phyloP scores from a whole-genome alignment of 768 basidiomycete species.

The Suillus placidus region DNA sequence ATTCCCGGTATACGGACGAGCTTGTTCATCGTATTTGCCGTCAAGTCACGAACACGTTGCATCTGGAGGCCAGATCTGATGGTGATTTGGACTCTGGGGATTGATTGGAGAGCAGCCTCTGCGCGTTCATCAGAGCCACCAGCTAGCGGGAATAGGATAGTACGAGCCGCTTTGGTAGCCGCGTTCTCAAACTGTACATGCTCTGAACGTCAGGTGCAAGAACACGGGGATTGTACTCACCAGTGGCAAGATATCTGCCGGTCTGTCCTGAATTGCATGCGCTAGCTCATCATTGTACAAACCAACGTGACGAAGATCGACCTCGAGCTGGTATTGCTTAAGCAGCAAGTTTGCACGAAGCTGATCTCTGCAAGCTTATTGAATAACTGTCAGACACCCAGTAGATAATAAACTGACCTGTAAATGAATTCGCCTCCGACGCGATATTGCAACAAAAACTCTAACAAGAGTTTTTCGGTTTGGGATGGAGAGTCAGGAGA shows the following conservation, averaged over 20 bases:
- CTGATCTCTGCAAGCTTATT: constrained; percentile 62
- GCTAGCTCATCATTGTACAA: constrained; percentile 95
- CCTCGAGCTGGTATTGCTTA: constrained; percentile 85
- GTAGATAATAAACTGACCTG: constrained; percentile 52
- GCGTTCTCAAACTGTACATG: constrained; percentile 84
- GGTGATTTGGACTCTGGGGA: constrained; percentile 83
- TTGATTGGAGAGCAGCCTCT: constrained; percentile 49
- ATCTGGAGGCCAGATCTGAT: constrained; percentile 90
- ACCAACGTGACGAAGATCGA: constrained; percentile 77
- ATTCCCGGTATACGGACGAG: constrained; percentile 97
- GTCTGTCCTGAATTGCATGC: constrained; percentile 85
- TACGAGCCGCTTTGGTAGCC: constrained; percentile 79
- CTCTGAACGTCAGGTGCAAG: constrained; percentile 5
- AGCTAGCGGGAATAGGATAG: constrained; percentile 82
- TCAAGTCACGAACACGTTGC: constrained; percentile 91
- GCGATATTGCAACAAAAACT: constrained; percentile 88
- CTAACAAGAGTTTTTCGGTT: constrained; percentile 75
- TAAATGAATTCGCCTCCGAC: constrained; percentile 92
- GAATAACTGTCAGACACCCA: not conserved
- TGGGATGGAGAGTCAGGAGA: constrained; percentile 77
- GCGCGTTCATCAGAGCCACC: constrained; percentile 46
- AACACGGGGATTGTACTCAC: constrained; percentile 45
- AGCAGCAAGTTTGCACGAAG: constrained; percentile 86
- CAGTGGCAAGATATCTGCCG: constrained; percentile 85
- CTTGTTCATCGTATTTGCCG: constrained; percentile 92